Conservation (phyloP, 2,329 filamentous ascomycete species). For the Ophiostoma fasciatum region DNA sequence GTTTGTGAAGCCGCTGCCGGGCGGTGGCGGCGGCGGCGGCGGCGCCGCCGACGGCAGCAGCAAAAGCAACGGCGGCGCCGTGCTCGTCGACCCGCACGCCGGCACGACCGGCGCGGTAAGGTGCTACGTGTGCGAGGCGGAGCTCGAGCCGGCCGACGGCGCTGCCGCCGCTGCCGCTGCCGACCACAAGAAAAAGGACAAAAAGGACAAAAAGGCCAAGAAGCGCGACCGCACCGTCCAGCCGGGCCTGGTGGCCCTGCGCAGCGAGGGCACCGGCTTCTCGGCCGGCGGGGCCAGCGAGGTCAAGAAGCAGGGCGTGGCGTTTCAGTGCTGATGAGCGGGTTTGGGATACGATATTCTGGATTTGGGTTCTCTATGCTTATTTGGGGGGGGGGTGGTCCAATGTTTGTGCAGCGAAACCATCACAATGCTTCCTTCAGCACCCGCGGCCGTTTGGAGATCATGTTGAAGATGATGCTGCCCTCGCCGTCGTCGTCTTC, state of each 20-base stretch:
- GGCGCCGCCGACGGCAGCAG: no score
- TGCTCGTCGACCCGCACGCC: conserved; percentile 41
- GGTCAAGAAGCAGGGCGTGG: conserved; percentile 60
- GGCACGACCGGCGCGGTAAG: conserved; percentile 30
- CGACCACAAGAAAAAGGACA: conserved; percentile 20
- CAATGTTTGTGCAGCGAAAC: no score
- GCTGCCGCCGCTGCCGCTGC: not conserved
- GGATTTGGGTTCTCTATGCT: not conserved
- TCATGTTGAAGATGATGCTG: conserved; percentile 10
- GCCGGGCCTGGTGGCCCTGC: conserved; percentile 63
- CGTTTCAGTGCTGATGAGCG: conserved; percentile 11
- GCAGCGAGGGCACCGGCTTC: conserved; percentile 83
- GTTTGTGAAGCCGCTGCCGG: conserved; percentile 60
- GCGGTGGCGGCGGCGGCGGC: no score
- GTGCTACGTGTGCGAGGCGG: conserved; percentile 80
- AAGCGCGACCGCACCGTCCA: conserved; percentile 40
- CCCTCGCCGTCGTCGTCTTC: not conserved
- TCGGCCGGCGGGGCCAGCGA: conserved; percentile 73
- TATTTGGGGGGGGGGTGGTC: no score
- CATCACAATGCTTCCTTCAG: not conserved
- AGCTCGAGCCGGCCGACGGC: conserved; percentile 39
- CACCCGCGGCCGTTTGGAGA: conserved; percentile 5
- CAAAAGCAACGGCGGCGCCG: not conserved
- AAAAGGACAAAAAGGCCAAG: conserved; percentile 26
- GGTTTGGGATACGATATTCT: not conserved